Evolutionary conservation across 164 flowering plant genomes (phyloP).

Genomic region (Chimonanthus praecox): DNA sequence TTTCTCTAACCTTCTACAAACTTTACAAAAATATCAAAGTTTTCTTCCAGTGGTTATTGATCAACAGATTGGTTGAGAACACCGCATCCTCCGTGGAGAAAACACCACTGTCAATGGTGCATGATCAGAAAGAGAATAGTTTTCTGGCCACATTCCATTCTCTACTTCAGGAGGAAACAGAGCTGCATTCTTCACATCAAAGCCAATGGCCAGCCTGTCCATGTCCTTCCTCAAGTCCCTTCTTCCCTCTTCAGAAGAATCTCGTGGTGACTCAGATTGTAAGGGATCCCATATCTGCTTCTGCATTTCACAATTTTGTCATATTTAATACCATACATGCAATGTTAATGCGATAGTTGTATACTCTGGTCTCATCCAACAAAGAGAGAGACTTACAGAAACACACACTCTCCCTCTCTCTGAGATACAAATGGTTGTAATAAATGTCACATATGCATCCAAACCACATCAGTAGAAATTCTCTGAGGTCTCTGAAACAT

Average conservation of each 20-base stretch:
- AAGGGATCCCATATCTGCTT: constrained; percentile 66
- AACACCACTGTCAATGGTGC: constrained; percentile 89
- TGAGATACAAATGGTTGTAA: no score
- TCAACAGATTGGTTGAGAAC: constrained; percentile 33
- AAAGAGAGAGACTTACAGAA: background rate
- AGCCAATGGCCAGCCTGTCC: constrained; percentile 37
- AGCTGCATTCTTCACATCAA: constrained; percentile 82
- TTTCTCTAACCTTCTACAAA: background rate
- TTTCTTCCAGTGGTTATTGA: background rate
- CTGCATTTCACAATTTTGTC: constrained; percentile 31
- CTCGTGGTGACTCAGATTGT: constrained; percentile 37
- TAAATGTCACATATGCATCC: no score
- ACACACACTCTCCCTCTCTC: background rate
- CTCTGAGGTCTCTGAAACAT: background rate
- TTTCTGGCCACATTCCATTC: constrained; percentile 93
- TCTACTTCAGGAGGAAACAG: constrained; percentile 91
- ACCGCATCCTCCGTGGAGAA: constrained; percentile 80
- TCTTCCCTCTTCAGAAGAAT: constrained; percentile 14
- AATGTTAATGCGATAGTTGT: background rate
- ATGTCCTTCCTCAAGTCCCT: constrained; percentile 15
- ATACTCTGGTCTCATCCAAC: background rate
- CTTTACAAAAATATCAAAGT: background rate
- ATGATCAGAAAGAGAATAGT: constrained; percentile 93
- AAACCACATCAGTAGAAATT: background rate
- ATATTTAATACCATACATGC: background rate